phyloP scores from a whole-genome alignment of 78 protist genomes.

The Pigoraptor vietnamica region DNA sequence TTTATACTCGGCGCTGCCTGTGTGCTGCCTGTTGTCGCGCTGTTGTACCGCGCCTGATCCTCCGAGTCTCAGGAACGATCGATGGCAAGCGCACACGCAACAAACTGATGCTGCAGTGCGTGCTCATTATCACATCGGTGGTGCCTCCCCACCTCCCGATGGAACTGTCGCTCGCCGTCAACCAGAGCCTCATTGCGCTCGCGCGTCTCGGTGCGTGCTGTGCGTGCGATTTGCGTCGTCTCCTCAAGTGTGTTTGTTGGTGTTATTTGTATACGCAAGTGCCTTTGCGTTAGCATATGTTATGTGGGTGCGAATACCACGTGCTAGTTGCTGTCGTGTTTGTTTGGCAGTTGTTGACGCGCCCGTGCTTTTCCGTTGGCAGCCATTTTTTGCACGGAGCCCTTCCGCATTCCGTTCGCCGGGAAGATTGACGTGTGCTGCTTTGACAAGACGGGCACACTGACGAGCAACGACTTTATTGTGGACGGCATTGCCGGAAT shows the following conservation, averaged over 20 bases:
- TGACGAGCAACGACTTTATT: conserved; percentile 82
- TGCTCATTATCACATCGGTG: conserved; percentile 88
- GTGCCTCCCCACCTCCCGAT: conserved; percentile 99
- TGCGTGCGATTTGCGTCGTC: background rate
- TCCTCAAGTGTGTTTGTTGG: background rate
- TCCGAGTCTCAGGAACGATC: background rate
- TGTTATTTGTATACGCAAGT: background rate
- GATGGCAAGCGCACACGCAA: background rate
- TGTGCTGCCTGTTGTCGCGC: too few species aligned
- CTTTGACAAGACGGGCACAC: conserved; percentile 99
- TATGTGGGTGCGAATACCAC: background rate
- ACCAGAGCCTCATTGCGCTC: conserved; percentile 60
- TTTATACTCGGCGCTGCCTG: too few species aligned
- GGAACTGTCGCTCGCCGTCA: conserved; percentile 94
- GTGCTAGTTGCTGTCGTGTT: background rate
- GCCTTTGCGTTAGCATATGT: background rate
- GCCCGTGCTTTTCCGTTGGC: background rate
- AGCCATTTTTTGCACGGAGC: conserved; percentile 98
- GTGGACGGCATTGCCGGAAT: conserved; percentile 68
- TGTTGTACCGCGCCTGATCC: too few species aligned
- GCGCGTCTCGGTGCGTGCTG: conserved; percentile 19
- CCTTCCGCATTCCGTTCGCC: conserved; percentile 98
- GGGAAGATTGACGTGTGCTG: conserved; percentile 93
- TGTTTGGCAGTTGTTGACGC: background rate
- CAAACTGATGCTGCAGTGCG: conserved; percentile 84